phyloP scores from a whole-genome alignment of 129 eudicot species.

The Flaveria bidentis region DNA sequence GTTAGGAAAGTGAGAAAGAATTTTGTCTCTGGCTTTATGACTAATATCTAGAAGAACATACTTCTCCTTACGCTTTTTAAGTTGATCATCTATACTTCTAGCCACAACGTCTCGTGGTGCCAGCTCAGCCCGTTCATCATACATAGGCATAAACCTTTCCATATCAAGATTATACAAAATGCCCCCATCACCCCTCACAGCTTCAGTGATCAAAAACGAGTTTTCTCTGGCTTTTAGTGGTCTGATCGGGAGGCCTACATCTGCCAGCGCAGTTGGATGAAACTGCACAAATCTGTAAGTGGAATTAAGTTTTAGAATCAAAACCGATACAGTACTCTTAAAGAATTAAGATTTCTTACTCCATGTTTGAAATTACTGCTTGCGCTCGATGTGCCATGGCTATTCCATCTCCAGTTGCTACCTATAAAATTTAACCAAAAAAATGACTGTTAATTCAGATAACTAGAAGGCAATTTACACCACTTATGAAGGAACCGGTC shows the following conservation, averaged over 20 bases:
- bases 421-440: constrained; percentile 40
- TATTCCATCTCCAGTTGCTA: constrained; percentile 98
- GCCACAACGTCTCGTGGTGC: constrained; percentile 98
- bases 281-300: constrained; percentile 87
- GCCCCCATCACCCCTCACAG: constrained; percentile 98
- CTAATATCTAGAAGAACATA: constrained; percentile 90
- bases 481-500: not conserved
- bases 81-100: constrained; percentile 94
- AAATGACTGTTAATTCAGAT: not conserved
- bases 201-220: constrained; percentile 91
- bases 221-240: constrained; percentile 68
- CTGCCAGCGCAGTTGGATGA: constrained; percentile 98
- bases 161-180: constrained; percentile 69
- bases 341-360: constrained; percentile 51
- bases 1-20: constrained; percentile 92
- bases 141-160: constrained; percentile 93
- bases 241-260: constrained; percentile 76
- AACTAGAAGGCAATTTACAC: not conserved
- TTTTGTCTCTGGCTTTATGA: constrained; percentile 65
- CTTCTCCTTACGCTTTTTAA: constrained; percentile 76
- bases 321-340: not conserved
- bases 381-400: constrained; percentile 99
- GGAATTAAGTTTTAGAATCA: constrained; percentile 17
- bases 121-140: constrained; percentile 92
- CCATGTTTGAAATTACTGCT: constrained; percentile 96